Conservation (phyloP, 768 basidiomycete species). For the Suillus placidus region DNA sequence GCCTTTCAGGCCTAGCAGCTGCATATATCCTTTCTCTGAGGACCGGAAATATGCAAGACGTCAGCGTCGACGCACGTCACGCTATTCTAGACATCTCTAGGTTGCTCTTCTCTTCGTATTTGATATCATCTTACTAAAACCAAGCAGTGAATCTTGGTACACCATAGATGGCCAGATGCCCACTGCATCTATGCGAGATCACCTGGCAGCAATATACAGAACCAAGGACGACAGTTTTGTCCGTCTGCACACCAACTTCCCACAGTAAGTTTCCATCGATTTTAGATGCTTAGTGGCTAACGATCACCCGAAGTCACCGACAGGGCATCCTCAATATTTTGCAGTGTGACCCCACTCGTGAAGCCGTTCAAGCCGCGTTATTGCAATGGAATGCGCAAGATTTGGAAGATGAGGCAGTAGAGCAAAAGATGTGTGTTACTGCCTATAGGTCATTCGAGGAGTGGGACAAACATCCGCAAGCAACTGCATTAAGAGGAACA, state of each 20-base stretch:
- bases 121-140: background rate
- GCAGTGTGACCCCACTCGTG: slow-evolving; percentile 35
- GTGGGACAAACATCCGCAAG: slow-evolving; percentile 56
- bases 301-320: slow-evolving; percentile 44
- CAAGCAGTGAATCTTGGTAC: slow-evolving; percentile 57
- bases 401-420: slow-evolving; percentile 51
- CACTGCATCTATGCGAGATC: slow-evolving; percentile 43
- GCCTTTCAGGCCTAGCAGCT: slow-evolving; percentile 54
- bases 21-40: slow-evolving; percentile 51
- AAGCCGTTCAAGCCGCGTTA: slow-evolving; percentile 42
- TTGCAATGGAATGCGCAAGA: slow-evolving; percentile 44
- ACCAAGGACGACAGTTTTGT: slow-evolving; percentile 55
- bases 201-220: slow-evolving; percentile 53
- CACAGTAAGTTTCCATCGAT: slow-evolving; percentile 46
- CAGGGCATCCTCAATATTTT: slow-evolving; percentile 53
- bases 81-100: slow-evolving; percentile 57
- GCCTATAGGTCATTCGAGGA: slow-evolving; percentile 50
- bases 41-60: slow-evolving; percentile 49
- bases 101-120: slow-evolving; percentile 16
- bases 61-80: slow-evolving; percentile 57
- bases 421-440: slow-evolving; percentile 49
- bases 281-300: background rate
- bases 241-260: slow-evolving; percentile 66
- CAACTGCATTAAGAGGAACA: slow-evolving; percentile 38
- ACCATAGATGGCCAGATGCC: slow-evolving; percentile 43